Base-by-base conservation (phyloP, 768 basidiomycete genomes). In the Sarcomyxa edulis region DNA sequence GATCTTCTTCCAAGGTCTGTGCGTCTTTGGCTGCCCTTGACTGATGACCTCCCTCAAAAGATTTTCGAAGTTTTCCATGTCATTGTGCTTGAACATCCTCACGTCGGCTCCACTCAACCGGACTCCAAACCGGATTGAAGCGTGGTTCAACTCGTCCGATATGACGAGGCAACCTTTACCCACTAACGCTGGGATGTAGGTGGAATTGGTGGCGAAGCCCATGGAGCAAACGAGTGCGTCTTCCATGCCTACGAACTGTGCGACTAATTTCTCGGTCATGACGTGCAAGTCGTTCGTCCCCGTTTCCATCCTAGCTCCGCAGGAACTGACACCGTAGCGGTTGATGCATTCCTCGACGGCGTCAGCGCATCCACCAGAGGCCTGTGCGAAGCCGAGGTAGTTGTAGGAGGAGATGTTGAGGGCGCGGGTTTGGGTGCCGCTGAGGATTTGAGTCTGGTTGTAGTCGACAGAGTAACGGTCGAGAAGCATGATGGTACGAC, bases 1-100 rank as follows among this genome's bases (percentile, higher is more conserved):
- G 44, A 99, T 98, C 69, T 95, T 97, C 70, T 95, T 96, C 96
- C 96, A 98, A 9, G 95, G 95, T n/a, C 96, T 65, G 53, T 98
- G 96, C 0, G 93, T 96, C 65, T 93, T 85, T 4, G 95, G 93
- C 57, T 98, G 95, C 11, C 96, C 96, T 60, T 99, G 96, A 51
- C 86, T 90, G 63, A 99, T 94, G 18, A 80, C 82, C 61, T 99
- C 96, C 29, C 81, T 72, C 53, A 99, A 65, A 9, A 98, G 54
- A 5, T 65, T 57, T 61, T 98, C 95, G 39, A 99, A 64, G 34
- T 69, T 78, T 27, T 68, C 59, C 84, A 97, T 88, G 59, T 98
- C 80, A 54, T 99, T 98, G 58, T 99, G 96, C 72, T 94, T 95
- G 81, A 89, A 99, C 76, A 82, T 85, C 33, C 93, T 71, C 5